These are phyloP conservation scores for Oryza rufipogon DNA, from an alignment of 176 grass and related monocot genomes.

Conservation along the genomic window DNA sequence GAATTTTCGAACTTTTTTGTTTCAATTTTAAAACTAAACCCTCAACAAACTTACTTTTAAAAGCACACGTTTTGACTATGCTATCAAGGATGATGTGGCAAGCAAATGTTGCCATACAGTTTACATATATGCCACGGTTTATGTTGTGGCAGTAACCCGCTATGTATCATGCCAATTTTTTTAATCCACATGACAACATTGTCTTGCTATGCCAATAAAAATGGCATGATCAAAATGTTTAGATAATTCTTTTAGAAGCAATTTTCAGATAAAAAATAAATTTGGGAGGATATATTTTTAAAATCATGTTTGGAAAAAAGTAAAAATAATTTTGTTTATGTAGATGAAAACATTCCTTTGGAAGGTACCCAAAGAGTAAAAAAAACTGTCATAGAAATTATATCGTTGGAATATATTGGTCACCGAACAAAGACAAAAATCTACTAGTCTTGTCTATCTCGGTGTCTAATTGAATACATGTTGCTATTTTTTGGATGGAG, in stretches of 20 bases:
- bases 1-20: background rate
- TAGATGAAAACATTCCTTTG: background rate
- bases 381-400: background rate
- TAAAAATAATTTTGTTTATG: background rate
- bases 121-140: background rate
- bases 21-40: background rate
- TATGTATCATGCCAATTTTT: background rate
- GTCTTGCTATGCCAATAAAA: background rate
- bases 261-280: background rate
- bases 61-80: background rate
- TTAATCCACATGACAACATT: background rate
- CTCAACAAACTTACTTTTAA: background rate
- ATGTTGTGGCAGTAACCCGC: background rate
- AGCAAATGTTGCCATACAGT: background rate
- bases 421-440: no score
- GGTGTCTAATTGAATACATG: no score
- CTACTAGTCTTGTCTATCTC: no score
- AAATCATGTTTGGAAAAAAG: background rate
- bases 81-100: background rate
- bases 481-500: no score
- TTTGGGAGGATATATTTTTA: background rate
- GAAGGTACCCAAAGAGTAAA: no score
- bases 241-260: background rate
- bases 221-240: background rate
- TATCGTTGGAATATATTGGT: background rate